Base-by-base conservation (phyloP, 202 grass and related monocot genomes). In the Setaria viridis region DNA sequence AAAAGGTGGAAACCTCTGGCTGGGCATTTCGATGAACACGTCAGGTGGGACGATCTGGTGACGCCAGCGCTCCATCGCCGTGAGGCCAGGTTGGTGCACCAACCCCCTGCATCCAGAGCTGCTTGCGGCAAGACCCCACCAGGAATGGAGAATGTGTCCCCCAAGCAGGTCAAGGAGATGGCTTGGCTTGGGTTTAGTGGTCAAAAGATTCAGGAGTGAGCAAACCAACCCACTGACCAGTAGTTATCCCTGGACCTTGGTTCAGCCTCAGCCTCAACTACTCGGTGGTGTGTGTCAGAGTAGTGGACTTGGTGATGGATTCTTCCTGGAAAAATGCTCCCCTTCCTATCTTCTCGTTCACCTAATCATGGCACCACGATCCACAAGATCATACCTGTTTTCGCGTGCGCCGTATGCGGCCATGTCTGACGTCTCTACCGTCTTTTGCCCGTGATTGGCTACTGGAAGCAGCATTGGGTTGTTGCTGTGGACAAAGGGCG, bases 1-100 rank as follows among this genome's bases (percentile, higher is more conserved):
- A 70, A 67, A 60, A 76, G 51, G 70, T 30, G 19, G 67, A 33
- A 14, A 47, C 53, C 17, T 74, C 51, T 15, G 80, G 14, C 76
- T 48, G 3, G 48, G 87, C 87, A 87, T 87, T 67, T 67, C 91
- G 67, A 65, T 90, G 86, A 93, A 87, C 80, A 87, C 10, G 78
- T 78, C 79, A 12, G 20, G 55, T 16, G 70, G 1, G 45, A 55
- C 6, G 57, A 66, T 79, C 43, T 51, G 1, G 17, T 54, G 67
- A 54, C 20, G 69, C 75, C 68, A 34, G 11, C 20, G 72, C 51
- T 45, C 62, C 85, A 57, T n/a, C 20, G 57, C 43, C 72, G 3
- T 34, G 68, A 77, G 54, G 11, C 7, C 29, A 32, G 69, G 70
- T 81, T 60, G 77, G 29, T 58, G 48, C 85, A 88, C 77, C 85